phyloP scores from a whole-genome alignment of 2,329 filamentous ascomycete genomes.

The Epicoccum nigrum region DNA sequence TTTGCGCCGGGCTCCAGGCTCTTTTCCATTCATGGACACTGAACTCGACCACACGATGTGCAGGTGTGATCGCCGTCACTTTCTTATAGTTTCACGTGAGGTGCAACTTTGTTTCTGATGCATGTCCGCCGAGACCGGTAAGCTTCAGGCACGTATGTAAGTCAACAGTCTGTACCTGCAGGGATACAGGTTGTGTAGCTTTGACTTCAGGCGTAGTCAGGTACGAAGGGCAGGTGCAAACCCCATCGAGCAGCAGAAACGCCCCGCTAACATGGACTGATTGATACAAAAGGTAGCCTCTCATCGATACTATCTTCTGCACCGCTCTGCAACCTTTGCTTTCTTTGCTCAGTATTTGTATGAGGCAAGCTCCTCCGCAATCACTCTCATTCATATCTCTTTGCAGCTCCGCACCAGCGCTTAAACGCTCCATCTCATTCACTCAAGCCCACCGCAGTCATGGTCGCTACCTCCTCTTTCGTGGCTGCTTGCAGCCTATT shows the following conservation, averaged over 20 bases:
- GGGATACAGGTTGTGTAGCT: no score
- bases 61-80: constrained; percentile 10
- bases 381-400: constrained; percentile 8
- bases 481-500: constrained; percentile 39
- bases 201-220: constrained; percentile 13
- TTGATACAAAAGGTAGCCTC: constrained; percentile 12
- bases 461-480: constrained; percentile 27
- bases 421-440: neutral
- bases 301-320: constrained; percentile 4
- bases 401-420: neutral
- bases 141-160: constrained; percentile 21
- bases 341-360: constrained; percentile 2
- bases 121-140: constrained; percentile 22
- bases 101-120: constrained; percentile 28
- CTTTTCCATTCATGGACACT: neutral
- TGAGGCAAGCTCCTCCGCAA: constrained; percentile 15
- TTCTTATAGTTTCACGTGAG: constrained; percentile 4
- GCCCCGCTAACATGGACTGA: neutral
- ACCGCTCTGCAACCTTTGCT: constrained; percentile 1
- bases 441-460: constrained; percentile 7
- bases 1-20: neutral
- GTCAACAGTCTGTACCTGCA: constrained; percentile 8
- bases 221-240: constrained; percentile 11
- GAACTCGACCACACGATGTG: constrained; percentile 4
- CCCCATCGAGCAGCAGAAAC: neutral